Evolutionary conservation across 257 asterid species (phyloP).

Genomic region (Gentiana dahurica): DNA sequence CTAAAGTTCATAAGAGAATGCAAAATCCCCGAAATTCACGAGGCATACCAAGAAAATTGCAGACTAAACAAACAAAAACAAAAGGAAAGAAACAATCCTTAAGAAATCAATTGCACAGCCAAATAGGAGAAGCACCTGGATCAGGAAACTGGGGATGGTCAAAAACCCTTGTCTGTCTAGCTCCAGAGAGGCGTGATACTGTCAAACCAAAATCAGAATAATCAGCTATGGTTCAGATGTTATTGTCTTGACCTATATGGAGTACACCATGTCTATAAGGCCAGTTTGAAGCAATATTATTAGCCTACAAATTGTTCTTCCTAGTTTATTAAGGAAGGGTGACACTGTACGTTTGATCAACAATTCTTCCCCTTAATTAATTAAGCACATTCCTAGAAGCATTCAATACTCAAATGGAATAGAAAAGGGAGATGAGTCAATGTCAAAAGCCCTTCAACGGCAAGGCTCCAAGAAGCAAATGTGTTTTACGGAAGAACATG

Average conservation of each 20-base stretch:
- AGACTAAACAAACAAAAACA: not conserved
- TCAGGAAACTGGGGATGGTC: conserved; percentile 51
- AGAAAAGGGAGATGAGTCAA: not conserved
- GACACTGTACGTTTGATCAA: not conserved
- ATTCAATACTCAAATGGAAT: no score
- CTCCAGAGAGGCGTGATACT: conserved; percentile 79
- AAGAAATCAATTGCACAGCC: not conserved
- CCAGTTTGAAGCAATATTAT: not conserved
- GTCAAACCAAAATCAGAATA: conserved; percentile 17
- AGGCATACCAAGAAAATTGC: no score
- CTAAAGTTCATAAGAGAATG: no score
- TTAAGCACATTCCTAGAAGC: no score
- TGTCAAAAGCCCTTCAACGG: not conserved
- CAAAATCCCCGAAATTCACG: no score
- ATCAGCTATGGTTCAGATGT: conserved; percentile 8
- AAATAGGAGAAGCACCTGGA: conserved; percentile 35
- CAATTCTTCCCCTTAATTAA: no score
- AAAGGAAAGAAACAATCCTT: not conserved
- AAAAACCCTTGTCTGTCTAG: conserved; percentile 66
- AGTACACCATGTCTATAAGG: not conserved
- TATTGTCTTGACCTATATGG: conserved; percentile 2
- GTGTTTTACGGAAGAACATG: not conserved
- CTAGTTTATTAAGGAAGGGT: not conserved
- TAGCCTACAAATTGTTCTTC: not conserved
- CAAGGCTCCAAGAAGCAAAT: not conserved